Evolutionary conservation across 208 protist species (phyloP).

Genomic region (Porcisia hertigi): DNA sequence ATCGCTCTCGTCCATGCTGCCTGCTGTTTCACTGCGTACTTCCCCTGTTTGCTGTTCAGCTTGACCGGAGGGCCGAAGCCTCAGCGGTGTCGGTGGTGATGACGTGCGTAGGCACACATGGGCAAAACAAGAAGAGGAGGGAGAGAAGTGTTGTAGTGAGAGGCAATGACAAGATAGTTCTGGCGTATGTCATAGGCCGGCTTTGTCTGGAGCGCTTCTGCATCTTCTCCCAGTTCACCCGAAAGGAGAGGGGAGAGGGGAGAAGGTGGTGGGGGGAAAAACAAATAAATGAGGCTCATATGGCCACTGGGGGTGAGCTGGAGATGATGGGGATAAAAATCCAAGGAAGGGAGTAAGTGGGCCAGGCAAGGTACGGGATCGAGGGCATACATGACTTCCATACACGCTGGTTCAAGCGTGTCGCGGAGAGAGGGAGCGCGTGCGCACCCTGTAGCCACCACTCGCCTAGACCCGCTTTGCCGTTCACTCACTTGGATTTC

Average conservation of each 20-base stretch:
- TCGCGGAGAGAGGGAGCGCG: neutral
- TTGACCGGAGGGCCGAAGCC: neutral
- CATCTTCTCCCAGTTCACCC: slow-evolving; percentile 7
- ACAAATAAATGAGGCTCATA: no score
- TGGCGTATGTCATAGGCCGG: slow-evolving; percentile 7
- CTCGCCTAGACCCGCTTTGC: no score
- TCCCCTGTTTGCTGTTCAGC: neutral
- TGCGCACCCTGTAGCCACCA: no score
- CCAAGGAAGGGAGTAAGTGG: no score
- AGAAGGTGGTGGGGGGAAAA: neutral
- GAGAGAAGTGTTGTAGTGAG: neutral
- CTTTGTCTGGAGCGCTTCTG: slow-evolving; percentile 27
- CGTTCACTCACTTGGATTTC: no score
- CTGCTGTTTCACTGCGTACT: no score
- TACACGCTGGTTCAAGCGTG: neutral
- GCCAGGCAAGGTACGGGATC: neutral
- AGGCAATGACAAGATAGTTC: slow-evolving; percentile 38
- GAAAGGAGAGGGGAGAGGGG: neutral
- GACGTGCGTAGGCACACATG: neutral
- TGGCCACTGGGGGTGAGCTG: no score
- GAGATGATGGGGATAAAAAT: no score
- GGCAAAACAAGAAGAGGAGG: neutral
- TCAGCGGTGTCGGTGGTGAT: neutral
- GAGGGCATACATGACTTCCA: neutral
- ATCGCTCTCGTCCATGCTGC: neutral